Evolutionary conservation across 1,284 basidiomycete species (phyloP).

Genomic region (Rhodotorula glutinis): DNA sequence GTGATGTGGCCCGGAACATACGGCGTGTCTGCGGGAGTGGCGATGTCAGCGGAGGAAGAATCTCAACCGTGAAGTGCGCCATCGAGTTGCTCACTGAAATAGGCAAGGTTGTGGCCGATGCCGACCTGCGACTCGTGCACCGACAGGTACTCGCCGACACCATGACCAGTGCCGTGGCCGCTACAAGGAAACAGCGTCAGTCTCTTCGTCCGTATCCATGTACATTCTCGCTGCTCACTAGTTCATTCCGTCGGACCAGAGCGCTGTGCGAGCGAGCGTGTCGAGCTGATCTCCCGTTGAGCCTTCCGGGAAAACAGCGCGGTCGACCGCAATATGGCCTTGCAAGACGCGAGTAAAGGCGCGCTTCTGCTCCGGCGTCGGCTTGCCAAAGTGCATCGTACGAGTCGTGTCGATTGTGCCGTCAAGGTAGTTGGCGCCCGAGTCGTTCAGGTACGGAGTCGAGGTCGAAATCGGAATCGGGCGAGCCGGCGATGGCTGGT

Average conservation of each 20-base stretch:
- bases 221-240: conserved; percentile 44
- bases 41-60: neutral
- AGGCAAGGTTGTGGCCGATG: conserved; percentile 6
- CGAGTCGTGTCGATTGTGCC: conserved; percentile 92
- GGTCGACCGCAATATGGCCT: conserved; percentile 90
- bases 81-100: conserved; percentile 16
- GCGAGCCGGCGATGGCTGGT: conserved; percentile 69
- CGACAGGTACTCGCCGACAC: conserved; percentile 85
- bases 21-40: conserved; percentile 53
- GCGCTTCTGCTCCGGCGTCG: conserved; percentile 68
- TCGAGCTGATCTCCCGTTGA: conserved; percentile 77
- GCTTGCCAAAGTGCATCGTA: conserved; percentile 71
- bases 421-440: conserved; percentile 57
- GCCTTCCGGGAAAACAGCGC: conserved; percentile 77
- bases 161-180: conserved; percentile 69
- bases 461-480: conserved; percentile 71
- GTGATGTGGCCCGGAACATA: conserved; percentile 82
- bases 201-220: neutral
- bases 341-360: conserved; percentile 93
- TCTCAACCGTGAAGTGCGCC: too few species aligned
- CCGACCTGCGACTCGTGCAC: conserved; percentile 74
- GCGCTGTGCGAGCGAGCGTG: conserved; percentile 73
- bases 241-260: conserved; percentile 86
- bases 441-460: conserved; percentile 76
- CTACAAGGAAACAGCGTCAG: neutral